Percentiles rank a stretch among this genome's conserved stretches.
These are phyloP conservation scores for Leishmania gerbilli DNA, from an alignment of 208 protist genomes.

Conservation along the genomic window DNA sequence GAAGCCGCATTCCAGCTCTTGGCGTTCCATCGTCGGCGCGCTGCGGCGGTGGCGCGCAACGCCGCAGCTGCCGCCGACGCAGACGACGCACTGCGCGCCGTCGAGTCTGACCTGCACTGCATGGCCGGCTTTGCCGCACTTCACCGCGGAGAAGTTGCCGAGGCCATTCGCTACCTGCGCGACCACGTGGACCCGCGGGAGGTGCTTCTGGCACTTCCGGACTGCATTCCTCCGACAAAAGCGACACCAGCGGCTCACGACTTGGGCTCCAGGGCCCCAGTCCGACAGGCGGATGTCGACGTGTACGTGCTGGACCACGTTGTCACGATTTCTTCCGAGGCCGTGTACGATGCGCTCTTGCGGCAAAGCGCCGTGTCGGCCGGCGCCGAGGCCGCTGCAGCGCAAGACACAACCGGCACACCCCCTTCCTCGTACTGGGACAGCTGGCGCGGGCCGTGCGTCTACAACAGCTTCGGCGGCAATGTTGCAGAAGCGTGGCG, in stretches of 20 bases:
- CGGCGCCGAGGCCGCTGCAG: background rate
- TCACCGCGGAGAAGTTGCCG: slow-evolving; percentile 37
- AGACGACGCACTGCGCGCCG: slow-evolving; percentile 18
- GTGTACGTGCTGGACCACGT: slow-evolving; percentile 8
- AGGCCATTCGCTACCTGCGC: slow-evolving; percentile 63
- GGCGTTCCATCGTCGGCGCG: slow-evolving; percentile 33
- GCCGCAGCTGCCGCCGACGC: background rate
- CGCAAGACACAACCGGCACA: background rate
- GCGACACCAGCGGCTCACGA: background rate
- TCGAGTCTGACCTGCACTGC: slow-evolving; percentile 69
- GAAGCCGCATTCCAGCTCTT: slow-evolving; percentile 77
- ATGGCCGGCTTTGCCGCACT: slow-evolving; percentile 75
- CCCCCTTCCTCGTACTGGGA: slow-evolving; percentile 18
- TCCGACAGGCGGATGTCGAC: background rate
- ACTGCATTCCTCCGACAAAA: slow-evolving; percentile 55
- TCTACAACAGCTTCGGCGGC: slow-evolving; percentile 25
- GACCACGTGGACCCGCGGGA: slow-evolving; percentile 70
- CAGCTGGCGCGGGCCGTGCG: slow-evolving; percentile 22
- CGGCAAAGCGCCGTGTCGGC: background rate
- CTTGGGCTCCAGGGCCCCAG: slow-evolving; percentile 1
- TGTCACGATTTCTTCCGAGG: background rate
- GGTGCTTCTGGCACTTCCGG: slow-evolving; percentile 58
- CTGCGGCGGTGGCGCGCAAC: slow-evolving; percentile 1
- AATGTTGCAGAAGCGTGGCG: slow-evolving; percentile 22
- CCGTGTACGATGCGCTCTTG: slow-evolving; percentile 1